Conservation (phyloP, 2,329 filamentous ascomycete species). For the Verticillium nubilum region DNA sequence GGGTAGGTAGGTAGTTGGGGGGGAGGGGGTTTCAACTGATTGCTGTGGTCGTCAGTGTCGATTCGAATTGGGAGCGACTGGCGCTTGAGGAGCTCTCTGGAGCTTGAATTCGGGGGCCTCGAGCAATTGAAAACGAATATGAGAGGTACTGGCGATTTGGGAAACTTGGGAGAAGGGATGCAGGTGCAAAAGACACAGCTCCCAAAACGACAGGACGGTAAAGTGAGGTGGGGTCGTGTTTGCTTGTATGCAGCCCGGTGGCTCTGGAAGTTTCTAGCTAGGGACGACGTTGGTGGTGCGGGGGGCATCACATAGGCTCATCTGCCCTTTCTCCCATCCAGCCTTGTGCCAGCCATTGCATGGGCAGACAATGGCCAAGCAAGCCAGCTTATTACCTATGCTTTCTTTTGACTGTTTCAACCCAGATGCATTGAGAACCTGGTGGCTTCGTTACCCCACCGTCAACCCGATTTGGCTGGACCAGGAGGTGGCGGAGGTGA, state of each 20-base stretch:
- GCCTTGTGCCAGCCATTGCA: background rate
- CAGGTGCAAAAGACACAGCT: background rate
- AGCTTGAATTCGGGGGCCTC: background rate
- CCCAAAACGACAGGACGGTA: background rate
- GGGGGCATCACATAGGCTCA: background rate
- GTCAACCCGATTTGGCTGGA: background rate
- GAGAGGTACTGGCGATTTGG: background rate
- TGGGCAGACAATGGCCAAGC: background rate
- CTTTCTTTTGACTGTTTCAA: background rate
- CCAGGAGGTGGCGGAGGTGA: conserved; percentile 1
- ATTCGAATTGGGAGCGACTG: background rate
- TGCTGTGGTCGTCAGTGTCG: background rate
- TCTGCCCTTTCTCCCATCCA: background rate
- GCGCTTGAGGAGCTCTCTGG: background rate
- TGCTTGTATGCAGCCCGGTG: background rate
- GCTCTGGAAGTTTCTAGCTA: conserved; percentile 4
- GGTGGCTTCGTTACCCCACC: too few relatives aligned
- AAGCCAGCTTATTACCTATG: background rate
- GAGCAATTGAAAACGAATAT: background rate
- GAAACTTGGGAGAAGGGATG: background rate
- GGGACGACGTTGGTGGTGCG: background rate
- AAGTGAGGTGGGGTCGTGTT: background rate
- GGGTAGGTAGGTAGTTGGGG: conserved; percentile 1
- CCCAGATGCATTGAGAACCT: too few relatives aligned
- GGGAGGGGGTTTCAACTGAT: background rate